A percentile compares a stretch with the other conserved stretches of the same genome.
Conservation (phyloP, 257 asterid genomes). For the Solanum tarapatanum region DNA sequence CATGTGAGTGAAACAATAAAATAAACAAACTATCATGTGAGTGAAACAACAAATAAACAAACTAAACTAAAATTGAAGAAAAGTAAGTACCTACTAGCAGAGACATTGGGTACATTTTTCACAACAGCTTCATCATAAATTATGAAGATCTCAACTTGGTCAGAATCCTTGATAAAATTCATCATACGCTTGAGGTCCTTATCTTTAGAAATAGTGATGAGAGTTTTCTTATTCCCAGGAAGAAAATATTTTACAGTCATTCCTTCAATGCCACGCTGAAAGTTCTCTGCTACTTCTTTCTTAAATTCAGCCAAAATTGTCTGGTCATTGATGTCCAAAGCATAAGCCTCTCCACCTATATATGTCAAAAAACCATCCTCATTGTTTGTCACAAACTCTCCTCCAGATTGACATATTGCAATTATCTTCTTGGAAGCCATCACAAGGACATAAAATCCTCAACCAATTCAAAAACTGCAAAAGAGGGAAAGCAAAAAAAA, state of each 20-base stretch:
- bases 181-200: slow-evolving; percentile 96
- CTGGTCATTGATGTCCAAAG: slow-evolving; percentile 71
- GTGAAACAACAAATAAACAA: background rate
- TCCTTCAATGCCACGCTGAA: slow-evolving; percentile 47
- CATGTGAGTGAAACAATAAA: background rate
- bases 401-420: slow-evolving; percentile 95
- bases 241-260: slow-evolving; percentile 82
- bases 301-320: slow-evolving; percentile 70
- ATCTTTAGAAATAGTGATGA: slow-evolving; percentile 86
- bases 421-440: slow-evolving; percentile 76
- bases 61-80: background rate
- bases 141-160: slow-evolving; percentile 88
- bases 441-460: background rate
- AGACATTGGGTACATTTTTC: slow-evolving; percentile 51
- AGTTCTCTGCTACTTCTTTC: slow-evolving; percentile 75
- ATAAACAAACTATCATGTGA: background rate
- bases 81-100: slow-evolving; percentile 68
- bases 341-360: slow-evolving; percentile 93
- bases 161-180: slow-evolving; percentile 79
- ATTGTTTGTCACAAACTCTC: slow-evolving; percentile 68
- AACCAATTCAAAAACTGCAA: background rate
- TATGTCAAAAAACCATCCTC: slow-evolving; percentile 77
- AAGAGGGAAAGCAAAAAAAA: background rate
- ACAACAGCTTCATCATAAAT: slow-evolving; percentile 58
- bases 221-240: slow-evolving; percentile 85